phyloP scores from a whole-genome alignment of 805 yeast species.

The Millerozyma miso region DNA sequence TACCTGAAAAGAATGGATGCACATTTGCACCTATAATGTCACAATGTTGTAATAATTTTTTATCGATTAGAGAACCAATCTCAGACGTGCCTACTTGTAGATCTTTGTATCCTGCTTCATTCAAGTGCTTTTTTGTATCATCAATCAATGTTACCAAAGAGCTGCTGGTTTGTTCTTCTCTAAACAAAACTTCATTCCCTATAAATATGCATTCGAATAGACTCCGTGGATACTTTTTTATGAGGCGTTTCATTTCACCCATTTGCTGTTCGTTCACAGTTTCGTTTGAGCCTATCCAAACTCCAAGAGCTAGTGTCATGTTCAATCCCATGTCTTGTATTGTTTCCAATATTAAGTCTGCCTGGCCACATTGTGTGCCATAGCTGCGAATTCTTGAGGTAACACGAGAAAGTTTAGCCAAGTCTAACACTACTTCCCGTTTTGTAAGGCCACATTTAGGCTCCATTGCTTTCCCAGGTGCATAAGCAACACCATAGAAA shows the following conservation, averaged over 20 bases:
- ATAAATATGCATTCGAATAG: slow-evolving; percentile 50
- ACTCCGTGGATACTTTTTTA: slow-evolving; percentile 41
- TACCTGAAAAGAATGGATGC: slow-evolving; percentile 69
- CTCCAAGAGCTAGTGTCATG: slow-evolving; percentile 56
- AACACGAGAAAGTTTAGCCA: slow-evolving; percentile 53
- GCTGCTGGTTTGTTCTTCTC: slow-evolving; percentile 42
- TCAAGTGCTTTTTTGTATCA: slow-evolving; percentile 36
- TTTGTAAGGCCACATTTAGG: slow-evolving; percentile 51
- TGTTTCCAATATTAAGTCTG: slow-evolving; percentile 48
- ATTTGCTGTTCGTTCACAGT: slow-evolving; percentile 45
- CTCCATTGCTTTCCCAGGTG: slow-evolving; percentile 49
- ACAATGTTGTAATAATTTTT: slow-evolving; percentile 36
- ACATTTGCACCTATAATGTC: slow-evolving; percentile 62
- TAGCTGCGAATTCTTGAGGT: slow-evolving; percentile 56
- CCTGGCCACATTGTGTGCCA: slow-evolving; percentile 61
- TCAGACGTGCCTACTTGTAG: slow-evolving; percentile 64
- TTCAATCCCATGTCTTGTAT: slow-evolving; percentile 47
- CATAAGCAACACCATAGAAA: slow-evolving; percentile 58
- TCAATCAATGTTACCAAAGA: slow-evolving; percentile 40
- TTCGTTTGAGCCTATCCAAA: slow-evolving; percentile 53
- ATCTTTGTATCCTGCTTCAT: slow-evolving; percentile 24
- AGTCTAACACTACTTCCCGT: slow-evolving; percentile 50
- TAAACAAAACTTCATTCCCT: slow-evolving; percentile 60
- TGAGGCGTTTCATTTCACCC: slow-evolving; percentile 35
- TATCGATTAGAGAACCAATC: slow-evolving; percentile 44